Evolutionary conservation across 2,329 filamentous ascomycete genomes (phyloP), one percentile per base, ranked within the genome.

Genomic region (Epichloe coenophiala): DNA sequence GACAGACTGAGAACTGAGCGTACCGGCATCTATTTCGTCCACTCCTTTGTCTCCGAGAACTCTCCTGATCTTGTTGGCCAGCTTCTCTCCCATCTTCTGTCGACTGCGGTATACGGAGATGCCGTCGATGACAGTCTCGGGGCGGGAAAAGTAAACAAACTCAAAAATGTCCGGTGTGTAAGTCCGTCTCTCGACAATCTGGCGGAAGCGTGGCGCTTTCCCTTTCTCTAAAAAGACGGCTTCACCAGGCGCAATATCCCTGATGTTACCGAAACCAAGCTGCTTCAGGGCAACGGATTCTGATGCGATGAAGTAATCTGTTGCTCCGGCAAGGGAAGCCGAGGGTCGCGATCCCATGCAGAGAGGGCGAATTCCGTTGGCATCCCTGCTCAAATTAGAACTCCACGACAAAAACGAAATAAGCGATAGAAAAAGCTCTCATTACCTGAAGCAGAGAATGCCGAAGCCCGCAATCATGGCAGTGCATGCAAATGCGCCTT

Each of bases 241-340:
- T 68, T 95, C 79, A 21, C 90, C 89, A 0, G 89, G 88, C 49
- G 83, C 69, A 56, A 95, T 86, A 61, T 95, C 86, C 39, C 76
- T 68, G 58, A 94, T 83, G 61, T 88, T 74, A 36, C 67, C 73
- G 70, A 93, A 95, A 15, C 88, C 88, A 45, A 91, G 81, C 64
- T 94, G 88, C 44, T 78, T 78, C 45, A 95, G 71, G 8, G 88
- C 89, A 47, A 95, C 82, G 8, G 85, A 91, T 67, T 95, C 89
- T 0, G 88, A 95, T 1, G 88, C 88, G 72, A 95, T 80, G 77
- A 95, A 88, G 71, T 94, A 95, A 67, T 95, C 89, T 53, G 69
- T 83, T 5, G 80, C 81, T 4, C 77, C 72, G 37, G 78, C 74
- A 39, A 80, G 52, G 0, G 75, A 84, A 13, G 72, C 67, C 1